phyloP scores from a whole-genome alignment of 495 filamentous ascomycete species.

The Chaetomium cochliodes region DNA sequence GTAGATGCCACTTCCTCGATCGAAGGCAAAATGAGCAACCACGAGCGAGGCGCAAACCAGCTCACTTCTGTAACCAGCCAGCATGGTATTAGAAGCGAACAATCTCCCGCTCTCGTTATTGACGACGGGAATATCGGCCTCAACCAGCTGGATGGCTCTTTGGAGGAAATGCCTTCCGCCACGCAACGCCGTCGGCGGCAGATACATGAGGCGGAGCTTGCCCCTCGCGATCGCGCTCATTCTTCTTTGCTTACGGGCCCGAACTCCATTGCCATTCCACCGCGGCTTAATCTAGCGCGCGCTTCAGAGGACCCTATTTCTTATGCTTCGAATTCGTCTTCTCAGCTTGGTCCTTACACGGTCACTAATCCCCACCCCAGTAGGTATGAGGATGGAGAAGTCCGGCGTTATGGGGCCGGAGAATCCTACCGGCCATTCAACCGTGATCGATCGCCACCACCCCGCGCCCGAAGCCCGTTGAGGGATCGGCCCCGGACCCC shows the following conservation, averaged over 20 bases:
- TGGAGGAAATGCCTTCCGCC: not conserved
- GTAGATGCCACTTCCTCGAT: not conserved
- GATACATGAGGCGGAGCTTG: not conserved
- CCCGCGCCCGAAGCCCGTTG: conserved; percentile 44
- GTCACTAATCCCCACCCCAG: conserved; percentile 17
- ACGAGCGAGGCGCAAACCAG: not conserved
- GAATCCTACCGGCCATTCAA: conserved; percentile 56
- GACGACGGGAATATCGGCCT: not conserved
- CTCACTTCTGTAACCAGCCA: not conserved
- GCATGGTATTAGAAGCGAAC: not conserved
- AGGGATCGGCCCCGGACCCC: conserved; percentile 41
- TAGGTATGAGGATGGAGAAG: conserved; percentile 56
- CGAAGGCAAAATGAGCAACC: not conserved
- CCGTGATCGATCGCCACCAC: conserved; percentile 47
- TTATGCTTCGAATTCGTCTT: not conserved
- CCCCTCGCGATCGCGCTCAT: conserved; percentile 2
- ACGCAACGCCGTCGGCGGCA: not conserved
- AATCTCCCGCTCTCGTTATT: not conserved
- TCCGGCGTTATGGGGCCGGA: conserved; percentile 55
- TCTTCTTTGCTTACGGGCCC: not conserved
- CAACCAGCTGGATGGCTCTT: conserved; percentile 6
- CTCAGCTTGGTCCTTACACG: not conserved
- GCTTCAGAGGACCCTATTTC: not conserved
- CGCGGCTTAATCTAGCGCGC: not conserved
- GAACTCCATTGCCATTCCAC: not conserved